Evolutionary conservation across 1,284 basidiomycete species (phyloP).

Genomic region (Leccinum subrobustum): DNA sequence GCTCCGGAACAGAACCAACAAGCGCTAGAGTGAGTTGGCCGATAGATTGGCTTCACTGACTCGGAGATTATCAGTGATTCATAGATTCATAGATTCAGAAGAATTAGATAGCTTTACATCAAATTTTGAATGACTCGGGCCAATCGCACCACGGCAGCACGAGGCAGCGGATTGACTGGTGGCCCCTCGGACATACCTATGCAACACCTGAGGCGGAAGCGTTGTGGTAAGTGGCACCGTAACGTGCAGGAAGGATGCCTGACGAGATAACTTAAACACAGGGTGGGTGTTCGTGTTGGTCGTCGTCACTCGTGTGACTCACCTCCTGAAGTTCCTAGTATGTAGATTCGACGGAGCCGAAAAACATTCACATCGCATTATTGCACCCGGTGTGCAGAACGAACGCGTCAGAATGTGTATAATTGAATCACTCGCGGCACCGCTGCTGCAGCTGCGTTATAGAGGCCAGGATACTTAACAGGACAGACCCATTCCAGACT

Average conservation of each 20-base stretch:
- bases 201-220: conserved; percentile 1
- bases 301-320: conserved; percentile 13
- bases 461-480: not conserved
- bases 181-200: not conserved
- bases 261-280: conserved; percentile 9
- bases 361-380: not conserved
- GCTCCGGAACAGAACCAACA: too few species aligned
- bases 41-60: too few species aligned
- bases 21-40: too few species aligned
- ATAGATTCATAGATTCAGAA: too few species aligned
- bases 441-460: not conserved
- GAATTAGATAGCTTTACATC: too few species aligned
- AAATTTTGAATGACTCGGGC: not conserved
- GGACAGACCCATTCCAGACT: not conserved
- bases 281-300: conserved; percentile 1
- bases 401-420: not conserved
- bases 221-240: not conserved
- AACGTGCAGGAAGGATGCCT: conserved; percentile 15
- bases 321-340: conserved; percentile 1
- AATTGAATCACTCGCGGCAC: not conserved
- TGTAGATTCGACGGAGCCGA: conserved; percentile 13
- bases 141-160: not conserved
- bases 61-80: too few species aligned
- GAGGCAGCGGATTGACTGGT: not conserved
- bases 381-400: not conserved